Conservation (phyloP, 345 rosid species). For the Cochlearia excelsa region DNA sequence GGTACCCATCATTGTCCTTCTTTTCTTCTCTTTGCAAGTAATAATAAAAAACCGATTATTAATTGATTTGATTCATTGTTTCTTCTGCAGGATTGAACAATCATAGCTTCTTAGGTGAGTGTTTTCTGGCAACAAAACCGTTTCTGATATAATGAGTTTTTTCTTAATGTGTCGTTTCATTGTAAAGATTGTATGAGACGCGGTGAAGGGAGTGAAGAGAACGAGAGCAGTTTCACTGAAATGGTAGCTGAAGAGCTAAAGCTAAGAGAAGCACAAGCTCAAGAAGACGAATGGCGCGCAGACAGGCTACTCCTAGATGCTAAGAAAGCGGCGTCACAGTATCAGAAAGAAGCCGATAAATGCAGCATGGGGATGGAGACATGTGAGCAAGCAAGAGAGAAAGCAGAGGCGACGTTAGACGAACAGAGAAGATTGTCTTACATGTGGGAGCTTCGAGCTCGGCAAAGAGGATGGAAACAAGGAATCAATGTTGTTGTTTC, state of each 20-base stretch:
- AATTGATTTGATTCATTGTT: slow-evolving; percentile 6
- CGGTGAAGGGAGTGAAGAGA: slow-evolving; percentile 42
- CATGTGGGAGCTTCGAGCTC: slow-evolving; percentile 48
- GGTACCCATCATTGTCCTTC: slow-evolving; percentile 33
- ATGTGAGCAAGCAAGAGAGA: slow-evolving; percentile 66
- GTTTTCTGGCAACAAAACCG: slow-evolving; percentile 10
- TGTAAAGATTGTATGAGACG: slow-evolving; percentile 51
- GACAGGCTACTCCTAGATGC: slow-evolving; percentile 56
- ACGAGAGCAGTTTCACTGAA: slow-evolving; percentile 38
- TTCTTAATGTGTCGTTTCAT: slow-evolving; percentile 17
- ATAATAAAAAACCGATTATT: not conserved
- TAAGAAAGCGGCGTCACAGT: slow-evolving; percentile 64
- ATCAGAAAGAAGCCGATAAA: slow-evolving; percentile 66
- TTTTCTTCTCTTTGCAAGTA: not conserved
- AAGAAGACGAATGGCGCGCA: slow-evolving; percentile 44
- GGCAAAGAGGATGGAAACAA: slow-evolving; percentile 46
- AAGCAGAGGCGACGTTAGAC: slow-evolving; percentile 46
- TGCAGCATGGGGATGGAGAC: slow-evolving; percentile 72
- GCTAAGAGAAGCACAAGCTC: slow-evolving; percentile 51
- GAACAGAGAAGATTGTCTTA: slow-evolving; percentile 46
- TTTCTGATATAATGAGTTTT: not conserved
- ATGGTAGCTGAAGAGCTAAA: slow-evolving; percentile 53
- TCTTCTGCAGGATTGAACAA: slow-evolving; percentile 49
- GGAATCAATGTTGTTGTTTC: slow-evolving; percentile 8
- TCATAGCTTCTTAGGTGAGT: slow-evolving; percentile 50